Evolutionary conservation across 2,329 filamentous ascomycete species (phyloP), one percentile per base, ranked within the genome.

Genomic region (Calonectria hawksworthii): DNA sequence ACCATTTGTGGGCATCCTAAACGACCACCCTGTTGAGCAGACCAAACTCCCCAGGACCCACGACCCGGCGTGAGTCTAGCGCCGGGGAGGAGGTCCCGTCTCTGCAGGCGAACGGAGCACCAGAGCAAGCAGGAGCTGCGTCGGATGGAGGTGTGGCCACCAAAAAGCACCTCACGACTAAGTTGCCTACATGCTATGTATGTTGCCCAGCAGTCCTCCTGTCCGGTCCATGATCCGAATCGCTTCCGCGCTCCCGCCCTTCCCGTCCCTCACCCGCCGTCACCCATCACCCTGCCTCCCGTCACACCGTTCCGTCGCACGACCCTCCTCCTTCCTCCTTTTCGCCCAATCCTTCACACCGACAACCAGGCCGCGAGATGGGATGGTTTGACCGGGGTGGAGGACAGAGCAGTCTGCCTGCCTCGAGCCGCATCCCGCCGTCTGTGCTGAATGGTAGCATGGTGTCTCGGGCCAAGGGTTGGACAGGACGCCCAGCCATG

Each of bases 11-110:
- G 51, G 61, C 30, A 44, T 44, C 68, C 34, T 38, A 64, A 72
- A 68, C 64, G 38, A 64, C 70, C 64, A 64, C 70, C 64, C 32
- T 72, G 64, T 72, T 72, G 52, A 63, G 30, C 52, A 44, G 72
- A 56, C 69, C 51, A 38, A 28, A 52, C 34, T 51, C 52, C 61
- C 68, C 56, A 72, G 54, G 50, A 41, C 69, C 68, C 70, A 56
- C 61, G 41, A 47, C 66, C 52, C 56, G 69, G 74, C 69, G 73
- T 75, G 75, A 34, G n/a, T 73, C 63, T 76, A 76, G 70, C 75
- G 73, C 70, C 70, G 69, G 51, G 64, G 72, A 70, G 64, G 34
- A 63, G 44, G 30, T 63, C 38, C 56, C 41, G 41, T 61, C 54
- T 63, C 52, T 70, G 67, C 51, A 59, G 56, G 65, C 21, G 65